Base-by-base conservation (phyloP, 2,329 filamentous ascomycete genomes). In the Venturia pyrina region DNA sequence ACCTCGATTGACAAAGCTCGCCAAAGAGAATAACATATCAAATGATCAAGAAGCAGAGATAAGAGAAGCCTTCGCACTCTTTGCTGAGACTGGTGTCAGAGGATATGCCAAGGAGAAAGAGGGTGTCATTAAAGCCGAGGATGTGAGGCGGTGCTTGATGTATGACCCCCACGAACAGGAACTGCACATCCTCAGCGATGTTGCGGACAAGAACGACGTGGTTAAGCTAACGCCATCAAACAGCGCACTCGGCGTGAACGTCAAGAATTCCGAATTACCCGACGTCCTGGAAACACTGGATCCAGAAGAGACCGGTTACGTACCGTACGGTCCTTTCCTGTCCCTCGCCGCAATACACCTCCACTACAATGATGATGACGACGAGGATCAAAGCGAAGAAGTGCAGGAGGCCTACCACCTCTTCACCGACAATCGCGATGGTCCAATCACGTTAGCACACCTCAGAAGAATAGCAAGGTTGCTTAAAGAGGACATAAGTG, bases 11-110 rank as follows among this genome's bases (percentile, higher is more conserved):
- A 96, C 93, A 67, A 96, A 92, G 76, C 90, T 97, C 71, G 93
- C 93, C 40, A 93, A 93, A 78, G 91, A 96, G 74, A 87, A 97
- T 82, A 88, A 92, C 75, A 86, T 98, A 73, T 88, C 86, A 17
- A 89, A 87, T 50, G 86, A 89, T 69, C 89, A 97, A 78, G 93
- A 98, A 78, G 83, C 85, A 70, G 92, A 97, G 78, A 96, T 99
- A 73, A 87, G 86, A 72, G 93, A 97, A 76, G 93, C 93, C 17
- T 98, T 95, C 76, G 82, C 85, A 28, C 83, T 98, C 8, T 99
- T 98, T 75, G 64, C 60, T 53, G 28, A 37, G 48, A 61, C 62
- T 10, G 46, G 37, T 19, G 44, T 53, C 37, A 53, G 40, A 11
- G 56, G 34, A 3, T 65, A 37, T 21, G 50, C 68, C 24, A 50